Base-by-base conservation (phyloP, 495 filamentous ascomycete genomes). In the Aspergillus funiculosus region DNA sequence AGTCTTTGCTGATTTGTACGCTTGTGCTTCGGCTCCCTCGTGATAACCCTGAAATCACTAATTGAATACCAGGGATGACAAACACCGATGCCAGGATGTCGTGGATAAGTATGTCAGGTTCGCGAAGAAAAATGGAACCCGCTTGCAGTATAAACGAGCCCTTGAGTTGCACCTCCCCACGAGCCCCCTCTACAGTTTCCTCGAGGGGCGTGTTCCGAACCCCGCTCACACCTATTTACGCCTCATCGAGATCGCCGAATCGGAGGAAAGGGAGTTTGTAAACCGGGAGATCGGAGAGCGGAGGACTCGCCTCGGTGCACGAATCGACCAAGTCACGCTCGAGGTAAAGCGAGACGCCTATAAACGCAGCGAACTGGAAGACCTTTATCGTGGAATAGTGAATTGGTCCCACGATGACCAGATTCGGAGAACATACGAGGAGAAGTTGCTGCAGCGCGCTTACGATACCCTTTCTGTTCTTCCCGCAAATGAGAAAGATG, bases 381-480 rank as follows among this genome's bases (percentile, higher is more conserved):
- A 76, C 6, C 58, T 94, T 15, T 98, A 95, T 58, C 76, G 77
- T 25, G 74, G 86, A 30, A 77, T 96, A 28, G 85, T 94, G 46
- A 79, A 96, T 56, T 98, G 92, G 94, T 76, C 82, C 17, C 79
- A 78, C 34, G 88, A 96, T 58, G 92, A 97, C 55, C 85, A 87
- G 14, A 62, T 87, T 19, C 80, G 92, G 28, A 81, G 89, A 29
- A 72, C 77, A 26, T 92, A 90, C 55, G 94, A 97, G 62, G 89
- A 94, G 61, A 96, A 92, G 60, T 69, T 95, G 11, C 62, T 97
- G n/a, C 75, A 82, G 54, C 81, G 86, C 52, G 85, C 79, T 34
- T 85, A 87, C 48, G 87, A 97, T 34, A 73, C 77, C 5, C 73
- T 98, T 6, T 56, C 82, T 1, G 81, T 86, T 32, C 61, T 84